A percentile compares a stretch with the other conserved stretches of the same genome.
Conservation (phyloP, 306 rosid genomes). For the Casuarina equisetifolia region DNA sequence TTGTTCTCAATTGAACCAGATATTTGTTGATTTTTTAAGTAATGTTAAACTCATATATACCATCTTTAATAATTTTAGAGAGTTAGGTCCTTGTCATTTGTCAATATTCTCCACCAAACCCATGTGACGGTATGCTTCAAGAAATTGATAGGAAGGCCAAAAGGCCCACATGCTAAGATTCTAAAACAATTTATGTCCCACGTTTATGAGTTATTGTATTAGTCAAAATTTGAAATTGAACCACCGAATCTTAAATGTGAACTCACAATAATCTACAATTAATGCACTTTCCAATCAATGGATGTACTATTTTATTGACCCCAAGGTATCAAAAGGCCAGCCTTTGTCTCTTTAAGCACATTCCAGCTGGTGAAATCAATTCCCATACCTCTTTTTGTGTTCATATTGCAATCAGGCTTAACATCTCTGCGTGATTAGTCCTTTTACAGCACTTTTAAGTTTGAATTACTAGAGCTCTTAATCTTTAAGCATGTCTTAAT, state of each 20-base stretch:
- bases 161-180: not conserved
- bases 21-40: too few relatives aligned
- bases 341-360: slow-evolving; percentile 3
- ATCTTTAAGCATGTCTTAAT: too few relatives aligned
- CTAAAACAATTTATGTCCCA: slow-evolving; percentile 3
- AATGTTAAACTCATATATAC: too few relatives aligned
- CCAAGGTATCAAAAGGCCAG: not conserved
- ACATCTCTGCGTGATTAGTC: not conserved
- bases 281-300: not conserved
- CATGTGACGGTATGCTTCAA: not conserved
- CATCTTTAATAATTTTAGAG: too few relatives aligned
- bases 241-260: too few relatives aligned
- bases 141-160: not conserved
- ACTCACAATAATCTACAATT: not conserved
- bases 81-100: not conserved
- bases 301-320: not conserved
- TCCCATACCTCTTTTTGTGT: not conserved
- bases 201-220: too few relatives aligned
- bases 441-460: not conserved
- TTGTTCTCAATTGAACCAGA: too few relatives aligned
- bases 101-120: not conserved
- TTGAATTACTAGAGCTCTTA: too few relatives aligned
- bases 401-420: not conserved
- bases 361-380: slow-evolving; percentile 21
- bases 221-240: too few relatives aligned